Evolutionary conservation across 148 eudicot species (phyloP).

Genomic region (Dysphania ambrosioides): DNA sequence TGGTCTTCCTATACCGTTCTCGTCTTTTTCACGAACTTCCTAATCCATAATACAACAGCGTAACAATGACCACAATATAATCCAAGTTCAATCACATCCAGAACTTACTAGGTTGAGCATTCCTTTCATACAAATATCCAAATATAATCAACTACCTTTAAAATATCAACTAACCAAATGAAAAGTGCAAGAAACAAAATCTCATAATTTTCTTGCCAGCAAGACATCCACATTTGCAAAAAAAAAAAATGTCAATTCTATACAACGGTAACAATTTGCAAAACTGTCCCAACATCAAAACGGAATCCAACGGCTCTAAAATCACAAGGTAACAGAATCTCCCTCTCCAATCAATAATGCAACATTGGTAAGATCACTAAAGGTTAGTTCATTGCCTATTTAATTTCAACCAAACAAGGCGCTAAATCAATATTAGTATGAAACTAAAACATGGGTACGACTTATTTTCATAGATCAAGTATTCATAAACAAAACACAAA

Average conservation of each 20-base stretch:
- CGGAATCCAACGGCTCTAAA: too few relatives aligned
- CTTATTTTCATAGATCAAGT: too few relatives aligned
- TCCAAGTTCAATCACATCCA: not conserved
- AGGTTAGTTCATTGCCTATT: not conserved
- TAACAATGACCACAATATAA: not conserved
- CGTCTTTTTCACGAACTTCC: too few relatives aligned
- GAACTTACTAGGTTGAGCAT: not conserved
- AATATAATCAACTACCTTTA: not conserved
- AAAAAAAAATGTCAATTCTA: not conserved
- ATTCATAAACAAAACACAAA: too few relatives aligned
- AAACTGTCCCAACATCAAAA: slow-evolving; percentile 9
- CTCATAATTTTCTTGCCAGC: not conserved
- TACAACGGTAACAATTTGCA: not conserved
- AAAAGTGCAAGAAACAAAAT: not conserved
- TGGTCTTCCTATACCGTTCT: too few relatives aligned
- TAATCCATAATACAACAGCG: not conserved
- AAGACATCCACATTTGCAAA: not conserved
- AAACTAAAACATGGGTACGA: not conserved
- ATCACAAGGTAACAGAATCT: slow-evolving; percentile 9
- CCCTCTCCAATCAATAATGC: slow-evolving; percentile 9
- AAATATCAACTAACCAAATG: not conserved
- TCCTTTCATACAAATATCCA: not conserved
- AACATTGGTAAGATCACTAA: not conserved
- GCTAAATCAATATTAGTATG: not conserved
- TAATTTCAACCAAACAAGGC: not conserved